Base-by-base conservation (phyloP, 2,329 filamentous ascomycete species). In the Ophiognomonia clavigignenti-juglandacearum region DNA sequence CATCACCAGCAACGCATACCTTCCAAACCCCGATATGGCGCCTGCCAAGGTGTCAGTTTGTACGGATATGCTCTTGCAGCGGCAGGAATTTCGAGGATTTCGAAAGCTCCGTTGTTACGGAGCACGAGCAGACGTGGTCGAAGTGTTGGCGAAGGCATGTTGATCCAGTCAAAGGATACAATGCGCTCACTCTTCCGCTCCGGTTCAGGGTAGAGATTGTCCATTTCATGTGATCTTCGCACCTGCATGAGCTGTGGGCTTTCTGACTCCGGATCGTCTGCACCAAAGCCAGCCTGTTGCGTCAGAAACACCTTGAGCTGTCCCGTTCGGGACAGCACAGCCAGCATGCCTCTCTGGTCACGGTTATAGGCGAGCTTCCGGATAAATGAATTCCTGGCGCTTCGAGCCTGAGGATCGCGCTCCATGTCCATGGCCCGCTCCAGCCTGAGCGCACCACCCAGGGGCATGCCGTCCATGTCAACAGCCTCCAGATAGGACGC, bases 101-200 rank as follows among this genome's bases (percentile, higher is more conserved):
- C 78, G 57, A 83, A 80, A 13, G 67, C 69, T 16, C 81, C 80
- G 52, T 76, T 83, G 27, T 78, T 78, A 22, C 80, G 72, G 22
- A 85, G 61, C 2, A 80, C 78, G 20, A 85, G 61, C 32, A 81
- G 65, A n/a, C 81, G 72, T 24, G 80, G 78, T 20, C 73, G 73
- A 40, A 82, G 58, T 13, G 72, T 71, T 4, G 77, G 68, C 4
- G 76, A 78, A 10, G 74, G 70, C 39, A 83, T 66, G 4, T 77
- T 83, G 9, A 84, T 67, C 81, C 82, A 85, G 59, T 85, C 82
- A 59, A 85, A 85, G 0, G 81, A 84, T 7, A 85, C 78, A 26
- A 85, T 82, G 18, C 78, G 73, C 46, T 83, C 77, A 54, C 75
- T 72, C 60, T 76, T 75, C 53, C 73, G 68, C 26, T 68, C 66